A percentile compares a stretch with the other conserved stretches of the same genome.
Evolutionary conservation across 1,139 yeast genomes (phyloP).

Genomic region (Diutina ranongensis): DNA sequence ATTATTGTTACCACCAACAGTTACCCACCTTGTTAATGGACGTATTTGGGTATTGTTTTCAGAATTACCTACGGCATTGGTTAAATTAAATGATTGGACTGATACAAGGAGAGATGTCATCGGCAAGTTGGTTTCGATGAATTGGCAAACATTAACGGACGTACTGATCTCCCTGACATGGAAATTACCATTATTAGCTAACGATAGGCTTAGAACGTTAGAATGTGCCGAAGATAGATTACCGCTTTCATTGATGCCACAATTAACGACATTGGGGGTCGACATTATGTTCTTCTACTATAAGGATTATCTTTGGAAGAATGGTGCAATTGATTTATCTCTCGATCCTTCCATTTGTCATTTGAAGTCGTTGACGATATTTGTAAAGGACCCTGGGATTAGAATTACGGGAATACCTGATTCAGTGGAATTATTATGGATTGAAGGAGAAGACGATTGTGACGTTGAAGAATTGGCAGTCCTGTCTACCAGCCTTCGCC

Average conservation of each 20-base stretch:
- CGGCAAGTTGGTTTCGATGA: neutral
- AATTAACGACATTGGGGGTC: neutral
- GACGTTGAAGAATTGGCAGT: neutral
- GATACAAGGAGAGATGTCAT: constrained; percentile 1
- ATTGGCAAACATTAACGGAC: neutral
- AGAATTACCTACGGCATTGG: neutral
- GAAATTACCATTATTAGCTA: neutral
- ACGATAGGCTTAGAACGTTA: neutral
- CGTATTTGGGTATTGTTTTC: neutral
- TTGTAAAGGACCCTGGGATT: constrained; percentile 1
- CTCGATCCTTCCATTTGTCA: neutral
- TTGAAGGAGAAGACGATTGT: constrained; percentile 2
- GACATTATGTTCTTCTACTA: neutral
- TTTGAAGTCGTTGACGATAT: neutral
- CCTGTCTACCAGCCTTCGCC: neutral
- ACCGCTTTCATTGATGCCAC: neutral
- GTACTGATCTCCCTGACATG: constrained; percentile 1
- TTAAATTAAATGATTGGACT: constrained; percentile 1
- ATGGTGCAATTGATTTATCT: neutral
- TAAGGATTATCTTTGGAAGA: neutral
- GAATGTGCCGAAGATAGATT: neutral
- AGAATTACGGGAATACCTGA: neutral
- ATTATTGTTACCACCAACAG: neutral
- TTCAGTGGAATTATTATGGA: neutral
- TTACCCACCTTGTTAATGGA: neutral